These are phyloP conservation scores for Nemophila menziesii DNA, from an alignment of 257 asterid species.

Conservation along the genomic window DNA sequence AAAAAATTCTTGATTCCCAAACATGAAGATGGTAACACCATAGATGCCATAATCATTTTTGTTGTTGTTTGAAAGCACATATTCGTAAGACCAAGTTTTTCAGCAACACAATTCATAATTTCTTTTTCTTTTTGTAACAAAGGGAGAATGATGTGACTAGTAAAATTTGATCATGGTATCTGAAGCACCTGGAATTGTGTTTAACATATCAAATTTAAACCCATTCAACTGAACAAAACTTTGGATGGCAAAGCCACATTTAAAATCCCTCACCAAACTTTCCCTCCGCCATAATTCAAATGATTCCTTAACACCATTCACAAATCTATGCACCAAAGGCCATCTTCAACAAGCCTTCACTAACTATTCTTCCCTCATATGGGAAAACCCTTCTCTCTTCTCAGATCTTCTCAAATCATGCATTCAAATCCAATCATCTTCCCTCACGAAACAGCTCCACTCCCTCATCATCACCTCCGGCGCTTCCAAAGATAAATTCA, in stretches of 20 bases:
- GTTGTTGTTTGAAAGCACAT: too few relatives aligned
- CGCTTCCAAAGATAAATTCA: slow-evolving; percentile 38
- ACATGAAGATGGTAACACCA: too few relatives aligned
- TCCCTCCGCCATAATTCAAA: slow-evolving; percentile 21
- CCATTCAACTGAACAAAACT: too few relatives aligned
- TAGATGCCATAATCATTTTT: too few relatives aligned
- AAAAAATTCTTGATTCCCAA: too few relatives aligned
- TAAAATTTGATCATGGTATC: too few relatives aligned
- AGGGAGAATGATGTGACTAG: too few relatives aligned
- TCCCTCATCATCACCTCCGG: slow-evolving; percentile 46
- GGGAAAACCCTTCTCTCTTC: slow-evolving; percentile 44
- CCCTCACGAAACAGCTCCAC: slow-evolving; percentile 51
- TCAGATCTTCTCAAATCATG: slow-evolving; percentile 59
- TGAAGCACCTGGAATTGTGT: too few relatives aligned
- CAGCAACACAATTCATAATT: too few relatives aligned
- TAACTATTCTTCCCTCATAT: slow-evolving; percentile 28
- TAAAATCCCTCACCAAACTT: slow-evolving; percentile 11
- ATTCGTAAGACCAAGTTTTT: too few relatives aligned
- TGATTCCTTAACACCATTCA: slow-evolving; percentile 21
- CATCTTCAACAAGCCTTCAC: slow-evolving; percentile 40
- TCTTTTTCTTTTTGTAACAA: too few relatives aligned
- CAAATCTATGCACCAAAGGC: slow-evolving; percentile 39
- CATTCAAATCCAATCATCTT: slow-evolving; percentile 33
- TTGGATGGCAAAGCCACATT: slow-evolving; percentile 28
- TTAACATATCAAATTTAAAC: too few relatives aligned